Evolutionary conservation across 2,329 filamentous ascomycete species (phyloP), one percentile per base, ranked within the genome.

Genomic region (Exophiala oligosperma): DNA sequence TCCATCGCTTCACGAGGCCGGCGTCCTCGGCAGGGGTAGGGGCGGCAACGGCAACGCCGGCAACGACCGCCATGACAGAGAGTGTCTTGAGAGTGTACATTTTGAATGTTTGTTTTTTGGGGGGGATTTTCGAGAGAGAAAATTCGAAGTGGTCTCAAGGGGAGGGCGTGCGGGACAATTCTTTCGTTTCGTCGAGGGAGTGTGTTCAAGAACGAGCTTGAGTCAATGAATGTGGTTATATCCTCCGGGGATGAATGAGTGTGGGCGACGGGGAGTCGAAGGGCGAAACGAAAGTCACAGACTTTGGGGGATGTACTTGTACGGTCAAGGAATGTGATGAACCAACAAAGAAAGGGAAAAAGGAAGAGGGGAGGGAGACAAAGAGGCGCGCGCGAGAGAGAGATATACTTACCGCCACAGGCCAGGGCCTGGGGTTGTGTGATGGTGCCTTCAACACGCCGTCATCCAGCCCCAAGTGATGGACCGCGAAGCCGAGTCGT

Each of bases 41-140:
- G 47, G 69, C 66, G 14, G 68, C 72, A 57, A 73, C 60, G 54
- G 66, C 62, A 44, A 66, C 65, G 29, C 61, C 60, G 46, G 55
- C 56, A 49, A 64, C 67, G 49, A 72, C 53, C 37, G 69, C 65
- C 49, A 74, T 54, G 40, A 70, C 52, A 52, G 71, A 70, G 61
- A 73, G 40, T 38, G 58, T 57, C 54, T 64, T 62, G 56, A 63
- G 8, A 44, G 61, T 41, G 44, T 59, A 47, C 64, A 66, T 66
- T 21, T 64, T 60, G 56, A 47, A 44, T 41, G 41, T 56, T 9
- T 54, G 2, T 47, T 58, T 49, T 28, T 17, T 21, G 46, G 21
- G 40, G 41, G 56, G 38, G 1, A 53, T 35, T 32, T 14, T 49
- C 47, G 43, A 32, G 17, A 29, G 43, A 41, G 26, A n/a, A 46